A percentile compares a stretch with the other conserved stretches of the same genome.
Conservation (phyloP, 306 rosid species). For the Prunus dulcis region DNA sequence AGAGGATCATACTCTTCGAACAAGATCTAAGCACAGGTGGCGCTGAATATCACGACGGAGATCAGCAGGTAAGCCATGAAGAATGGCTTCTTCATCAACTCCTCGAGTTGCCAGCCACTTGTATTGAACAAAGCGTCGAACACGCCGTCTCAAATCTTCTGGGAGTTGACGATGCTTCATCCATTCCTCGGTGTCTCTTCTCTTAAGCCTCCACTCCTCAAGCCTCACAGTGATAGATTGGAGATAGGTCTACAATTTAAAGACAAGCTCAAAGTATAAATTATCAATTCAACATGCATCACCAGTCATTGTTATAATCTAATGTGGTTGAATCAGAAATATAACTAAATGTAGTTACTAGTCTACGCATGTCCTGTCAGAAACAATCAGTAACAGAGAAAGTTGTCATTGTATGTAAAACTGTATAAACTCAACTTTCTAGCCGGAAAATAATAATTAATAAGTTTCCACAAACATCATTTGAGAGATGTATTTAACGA, state of each 20-base stretch:
- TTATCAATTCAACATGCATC: neutral
- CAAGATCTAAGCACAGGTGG: slow-evolving; percentile 92
- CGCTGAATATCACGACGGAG: slow-evolving; percentile 95
- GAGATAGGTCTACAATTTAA: slow-evolving; percentile 69
- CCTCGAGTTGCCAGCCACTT: slow-evolving; percentile 97
- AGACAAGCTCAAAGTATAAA: neutral
- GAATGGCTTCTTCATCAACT: slow-evolving; percentile 89
- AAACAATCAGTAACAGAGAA: neutral
- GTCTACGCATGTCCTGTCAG: neutral
- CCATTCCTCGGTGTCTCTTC: slow-evolving; percentile 98
- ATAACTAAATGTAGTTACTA: neutral
- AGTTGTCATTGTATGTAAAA: neutral
- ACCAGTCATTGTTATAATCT: neutral
- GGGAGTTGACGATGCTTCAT: slow-evolving; percentile 99
- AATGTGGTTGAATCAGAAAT: neutral
- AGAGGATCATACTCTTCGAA: slow-evolving; percentile 73
- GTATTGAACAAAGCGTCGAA: slow-evolving; percentile 81
- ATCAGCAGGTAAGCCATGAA: slow-evolving; percentile 82
- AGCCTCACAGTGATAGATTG: slow-evolving; percentile 93
- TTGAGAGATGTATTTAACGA: neutral
- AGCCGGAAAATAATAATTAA: slow-evolving; percentile 7
- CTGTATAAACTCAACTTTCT: neutral
- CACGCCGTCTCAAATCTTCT: slow-evolving; percentile 71
- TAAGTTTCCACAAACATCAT: neutral
- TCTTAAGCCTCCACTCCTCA: slow-evolving; percentile 98